A percentile compares a stretch with the other conserved stretches of the same genome.
These are phyloP conservation scores for Aspergillus ruber DNA, from an alignment of 2,329 filamentous ascomycete genomes.

Conservation along the genomic window DNA sequence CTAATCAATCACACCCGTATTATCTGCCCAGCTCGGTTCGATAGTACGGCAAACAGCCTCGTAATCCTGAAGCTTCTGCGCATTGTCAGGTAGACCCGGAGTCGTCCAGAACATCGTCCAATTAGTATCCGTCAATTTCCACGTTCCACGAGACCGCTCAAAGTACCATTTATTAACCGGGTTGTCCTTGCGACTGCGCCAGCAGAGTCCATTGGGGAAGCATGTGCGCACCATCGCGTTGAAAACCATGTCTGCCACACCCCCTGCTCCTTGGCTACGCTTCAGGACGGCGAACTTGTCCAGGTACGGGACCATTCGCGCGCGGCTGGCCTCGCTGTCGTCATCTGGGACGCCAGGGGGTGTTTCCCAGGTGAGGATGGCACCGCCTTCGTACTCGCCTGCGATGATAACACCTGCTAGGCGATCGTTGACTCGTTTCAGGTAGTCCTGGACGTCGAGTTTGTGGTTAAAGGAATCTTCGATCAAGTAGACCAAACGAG, in stretches of 20 bases:
- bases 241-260: slow-evolving; percentile 93
- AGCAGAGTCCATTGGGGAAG: slow-evolving; percentile 83
- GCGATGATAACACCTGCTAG: slow-evolving; percentile 91
- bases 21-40: slow-evolving; percentile 43
- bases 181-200: slow-evolving; percentile 83
- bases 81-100: slow-evolving; percentile 51
- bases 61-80: slow-evolving; percentile 58
- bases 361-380: slow-evolving; percentile 88
- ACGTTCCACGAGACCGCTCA: slow-evolving; percentile 75
- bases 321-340: slow-evolving; percentile 45
- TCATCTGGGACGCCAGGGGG: slow-evolving; percentile 56
- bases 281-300: slow-evolving; percentile 96
- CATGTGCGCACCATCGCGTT: slow-evolving; percentile 89
- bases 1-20: slow-evolving; percentile 49
- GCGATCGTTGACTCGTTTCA: slow-evolving; percentile 69
- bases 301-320: slow-evolving; percentile 78
- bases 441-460: slow-evolving; percentile 76
- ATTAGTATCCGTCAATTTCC: slow-evolving; percentile 71
- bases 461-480: slow-evolving; percentile 87
- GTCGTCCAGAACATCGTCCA: slow-evolving; percentile 99
- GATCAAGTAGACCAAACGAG: slow-evolving; percentile 76
- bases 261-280: slow-evolving; percentile 78
- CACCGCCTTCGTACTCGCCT: slow-evolving; percentile 92
- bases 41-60: slow-evolving; percentile 65
- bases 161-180: slow-evolving; percentile 99